phyloP scores from a whole-genome alignment of 176 grass and related monocot species.

The Rhynchospora pubera region DNA sequence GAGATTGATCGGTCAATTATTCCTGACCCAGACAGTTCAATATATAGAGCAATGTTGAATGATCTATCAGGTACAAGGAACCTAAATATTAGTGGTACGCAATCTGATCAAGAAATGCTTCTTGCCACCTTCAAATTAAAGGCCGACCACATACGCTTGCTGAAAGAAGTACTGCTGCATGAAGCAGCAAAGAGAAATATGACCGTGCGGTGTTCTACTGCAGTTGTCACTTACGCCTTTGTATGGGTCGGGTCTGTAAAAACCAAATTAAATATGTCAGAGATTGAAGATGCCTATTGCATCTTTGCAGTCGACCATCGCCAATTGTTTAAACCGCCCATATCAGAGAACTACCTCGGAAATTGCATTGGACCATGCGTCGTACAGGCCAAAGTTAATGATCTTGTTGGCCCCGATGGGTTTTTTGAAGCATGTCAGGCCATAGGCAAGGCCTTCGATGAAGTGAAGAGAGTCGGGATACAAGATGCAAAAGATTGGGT shows the following conservation, averaged over 20 bases:
- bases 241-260: constrained; percentile 11
- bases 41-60: constrained; percentile 19
- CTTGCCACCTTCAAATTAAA: constrained; percentile 32
- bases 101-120: neutral
- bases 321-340: neutral
- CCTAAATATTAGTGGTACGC: neutral
- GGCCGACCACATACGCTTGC: constrained; percentile 11
- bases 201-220: neutral
- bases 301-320: constrained; percentile 7
- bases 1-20: constrained; percentile 23
- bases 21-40: neutral
- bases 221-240: neutral
- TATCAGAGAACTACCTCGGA: constrained; percentile 23
- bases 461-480: neutral
- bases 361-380: constrained; percentile 12
- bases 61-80: neutral
- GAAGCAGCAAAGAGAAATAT: neutral
- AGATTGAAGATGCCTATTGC: neutral
- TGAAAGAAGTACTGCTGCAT: constrained; percentile 22
- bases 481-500: constrained; percentile 5
- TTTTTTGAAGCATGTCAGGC: neutral
- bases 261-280: neutral
- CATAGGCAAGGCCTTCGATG: constrained; percentile 3
- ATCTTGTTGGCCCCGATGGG: constrained; percentile 1
- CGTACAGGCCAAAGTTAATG: neutral